These are phyloP conservation scores for Jatropha multifida DNA, from an alignment of 441 rosid genomes.

Conservation along the genomic window DNA sequence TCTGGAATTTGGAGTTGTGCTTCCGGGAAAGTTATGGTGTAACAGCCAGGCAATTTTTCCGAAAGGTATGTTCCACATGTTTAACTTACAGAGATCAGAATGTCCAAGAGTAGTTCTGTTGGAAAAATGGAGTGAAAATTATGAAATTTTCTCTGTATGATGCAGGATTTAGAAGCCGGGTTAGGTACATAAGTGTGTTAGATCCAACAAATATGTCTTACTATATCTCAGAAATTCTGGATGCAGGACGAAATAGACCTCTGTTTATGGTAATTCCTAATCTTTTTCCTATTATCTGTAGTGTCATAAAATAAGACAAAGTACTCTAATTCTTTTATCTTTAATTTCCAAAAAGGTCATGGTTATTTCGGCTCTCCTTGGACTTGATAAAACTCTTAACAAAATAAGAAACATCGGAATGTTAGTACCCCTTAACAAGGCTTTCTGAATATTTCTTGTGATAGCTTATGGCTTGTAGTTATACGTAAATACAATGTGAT, in stretches of 20 bases:
- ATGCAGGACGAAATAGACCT: slow-evolving; percentile 73
- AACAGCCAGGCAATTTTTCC: slow-evolving; percentile 88
- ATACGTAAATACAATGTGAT: background rate
- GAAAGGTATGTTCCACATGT: slow-evolving; percentile 53
- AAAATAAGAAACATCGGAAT: background rate
- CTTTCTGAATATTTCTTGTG: background rate
- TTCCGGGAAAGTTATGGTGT: slow-evolving; percentile 88
- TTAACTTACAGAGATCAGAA: background rate
- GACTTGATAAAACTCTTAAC: background rate
- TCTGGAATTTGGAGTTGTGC: slow-evolving; percentile 73
- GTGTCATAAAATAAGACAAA: background rate
- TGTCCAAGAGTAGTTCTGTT: slow-evolving; percentile 1
- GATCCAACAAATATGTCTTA: slow-evolving; percentile 79
- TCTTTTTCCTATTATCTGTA: slow-evolving; percentile 8
- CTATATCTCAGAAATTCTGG: slow-evolving; percentile 91
- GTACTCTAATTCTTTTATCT: background rate
- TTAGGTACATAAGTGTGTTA: slow-evolving; percentile 68
- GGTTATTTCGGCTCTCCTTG: background rate
- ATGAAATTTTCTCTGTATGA: slow-evolving; percentile 27
- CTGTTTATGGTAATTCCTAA: slow-evolving; percentile 73
- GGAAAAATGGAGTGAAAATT: slow-evolving; percentile 6
- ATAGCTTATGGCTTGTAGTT: background rate
- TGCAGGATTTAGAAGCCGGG: slow-evolving; percentile 97
- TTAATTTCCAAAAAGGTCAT: background rate
- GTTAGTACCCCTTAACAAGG: background rate